Evolutionary conservation across 1,284 basidiomycete genomes (phyloP).

Genomic region (Cutaneotrichosporon dermatis): DNA sequence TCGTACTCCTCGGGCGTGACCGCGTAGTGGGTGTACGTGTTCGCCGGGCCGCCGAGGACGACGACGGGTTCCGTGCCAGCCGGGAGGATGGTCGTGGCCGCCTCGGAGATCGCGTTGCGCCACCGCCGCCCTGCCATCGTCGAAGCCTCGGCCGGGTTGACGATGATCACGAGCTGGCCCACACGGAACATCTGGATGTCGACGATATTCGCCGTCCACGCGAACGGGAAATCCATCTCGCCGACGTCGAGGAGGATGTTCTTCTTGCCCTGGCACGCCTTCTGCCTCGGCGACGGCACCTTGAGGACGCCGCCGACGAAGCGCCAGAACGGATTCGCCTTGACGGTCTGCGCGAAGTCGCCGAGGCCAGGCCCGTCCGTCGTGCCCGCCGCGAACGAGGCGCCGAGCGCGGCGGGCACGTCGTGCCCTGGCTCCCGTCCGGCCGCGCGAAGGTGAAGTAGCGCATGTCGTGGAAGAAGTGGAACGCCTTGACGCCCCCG

Average conservation of each 20-base stretch:
- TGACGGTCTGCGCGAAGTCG: conserved; percentile 8
- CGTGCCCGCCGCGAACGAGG: conserved; percentile 15
- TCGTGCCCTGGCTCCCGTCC: conserved; percentile 4
- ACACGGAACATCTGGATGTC: conserved; percentile 14
- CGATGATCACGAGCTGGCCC: conserved; percentile 18
- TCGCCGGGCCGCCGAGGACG: conserved; percentile 17
- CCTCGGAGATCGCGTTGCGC: conserved; percentile 8
- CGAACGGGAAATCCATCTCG: conserved; percentile 14
- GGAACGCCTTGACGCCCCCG: conserved; percentile 12
- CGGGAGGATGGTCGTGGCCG: not conserved
- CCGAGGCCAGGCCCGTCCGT: conserved; percentile 14
- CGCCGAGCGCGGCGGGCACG: conserved; percentile 15
- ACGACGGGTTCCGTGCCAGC: conserved; percentile 9
- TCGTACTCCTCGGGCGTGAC: conserved; percentile 17
- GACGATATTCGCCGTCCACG: conserved; percentile 15
- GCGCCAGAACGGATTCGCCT: conserved; percentile 15
- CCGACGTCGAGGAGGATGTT: conserved; percentile 16
- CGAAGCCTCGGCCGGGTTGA: conserved; percentile 12
- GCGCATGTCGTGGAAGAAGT: conserved; percentile 17
- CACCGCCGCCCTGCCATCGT: conserved; percentile 16
- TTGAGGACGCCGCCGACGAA: not conserved
- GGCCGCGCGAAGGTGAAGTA: conserved; percentile 10
- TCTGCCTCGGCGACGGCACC: conserved; percentile 2
- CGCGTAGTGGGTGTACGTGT: conserved; percentile 14
- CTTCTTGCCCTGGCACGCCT: conserved; percentile 15